These are phyloP conservation scores for Cordyceps cateniannulata DNA, from an alignment of 2,329 filamentous ascomycete genomes.

Conservation along the genomic window DNA sequence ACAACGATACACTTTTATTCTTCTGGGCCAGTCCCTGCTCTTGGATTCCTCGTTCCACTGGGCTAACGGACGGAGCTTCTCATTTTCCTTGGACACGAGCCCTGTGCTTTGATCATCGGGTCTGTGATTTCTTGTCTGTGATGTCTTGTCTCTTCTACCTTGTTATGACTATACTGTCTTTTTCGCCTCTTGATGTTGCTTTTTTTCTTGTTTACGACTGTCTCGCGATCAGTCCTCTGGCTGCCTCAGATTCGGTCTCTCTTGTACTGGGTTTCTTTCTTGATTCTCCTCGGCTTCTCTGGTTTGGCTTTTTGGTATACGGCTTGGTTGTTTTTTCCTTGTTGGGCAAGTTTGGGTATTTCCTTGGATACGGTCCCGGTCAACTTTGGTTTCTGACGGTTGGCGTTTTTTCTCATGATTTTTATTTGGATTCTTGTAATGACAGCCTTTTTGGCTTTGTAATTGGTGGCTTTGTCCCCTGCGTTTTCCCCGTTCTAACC, in stretches of 20 bases:
- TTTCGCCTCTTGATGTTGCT: conserved; percentile 4
- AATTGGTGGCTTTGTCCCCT: background rate
- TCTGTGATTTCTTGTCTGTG: conserved; percentile 1
- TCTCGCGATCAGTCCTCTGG: background rate
- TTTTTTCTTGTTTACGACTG: background rate
- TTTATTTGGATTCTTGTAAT: background rate
- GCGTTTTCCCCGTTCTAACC: background rate
- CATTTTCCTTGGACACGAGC: background rate
- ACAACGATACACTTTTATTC: conserved; percentile 17
- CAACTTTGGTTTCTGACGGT: background rate
- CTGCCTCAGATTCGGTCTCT: conserved; percentile 2
- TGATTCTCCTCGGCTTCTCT: background rate
- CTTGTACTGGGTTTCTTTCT: conserved; percentile 1
- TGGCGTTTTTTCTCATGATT: background rate
- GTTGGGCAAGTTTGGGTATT: background rate
- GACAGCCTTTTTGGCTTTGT: background rate
- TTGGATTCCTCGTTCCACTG: background rate
- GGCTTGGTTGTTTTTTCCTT: background rate
- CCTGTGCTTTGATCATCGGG: background rate
- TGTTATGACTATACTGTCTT: conserved; percentile 7
- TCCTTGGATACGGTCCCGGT: background rate
- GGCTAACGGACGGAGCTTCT: conserved; percentile 2
- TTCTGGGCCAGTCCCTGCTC: conserved; percentile 12
- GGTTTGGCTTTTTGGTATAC: conserved; percentile 5
- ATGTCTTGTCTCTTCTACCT: background rate